Evolutionary conservation across 2,329 filamentous ascomycete species (phyloP).

Genomic region (Colletotrichum simmondsii): DNA sequence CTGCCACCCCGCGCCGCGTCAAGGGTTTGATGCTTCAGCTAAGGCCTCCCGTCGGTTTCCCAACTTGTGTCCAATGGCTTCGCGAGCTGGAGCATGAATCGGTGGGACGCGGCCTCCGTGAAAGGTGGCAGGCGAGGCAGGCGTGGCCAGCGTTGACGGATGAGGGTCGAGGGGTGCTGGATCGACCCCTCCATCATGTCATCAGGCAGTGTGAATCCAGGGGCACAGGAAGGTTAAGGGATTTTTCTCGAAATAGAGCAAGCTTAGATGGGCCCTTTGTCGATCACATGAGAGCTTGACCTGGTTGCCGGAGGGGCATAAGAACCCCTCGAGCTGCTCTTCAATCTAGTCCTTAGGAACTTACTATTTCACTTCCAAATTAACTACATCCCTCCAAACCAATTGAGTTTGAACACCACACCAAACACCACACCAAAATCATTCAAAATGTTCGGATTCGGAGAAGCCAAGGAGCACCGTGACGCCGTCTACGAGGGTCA

Average conservation of each 20-base stretch:
- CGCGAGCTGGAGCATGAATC: constrained; percentile 5
- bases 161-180: background rate
- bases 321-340: constrained; percentile 27
- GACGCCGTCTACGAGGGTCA: constrained; percentile 38
- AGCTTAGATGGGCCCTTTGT: constrained; percentile 3
- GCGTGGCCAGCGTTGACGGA: background rate
- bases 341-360: accelerated
- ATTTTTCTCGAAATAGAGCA: constrained; percentile 8
- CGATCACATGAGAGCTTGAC: constrained; percentile 27
- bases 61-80: background rate
- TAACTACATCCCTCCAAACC: background rate
- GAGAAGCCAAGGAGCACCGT: constrained; percentile 34
- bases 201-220: background rate
- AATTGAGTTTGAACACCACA: background rate
- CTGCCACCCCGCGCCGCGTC: background rate
- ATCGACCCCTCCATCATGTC: background rate
- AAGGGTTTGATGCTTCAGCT: constrained; percentile 1
- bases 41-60: constrained; percentile 14
- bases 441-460: constrained; percentile 35
- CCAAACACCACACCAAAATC: background rate
- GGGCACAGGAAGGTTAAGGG: constrained; percentile 1
- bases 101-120: background rate
- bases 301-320: background rate
- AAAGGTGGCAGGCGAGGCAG: background rate
- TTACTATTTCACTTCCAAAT: background rate